Conservation (phyloP, 1,139 yeast species). For the Meyerozyma guilliermondii region DNA sequence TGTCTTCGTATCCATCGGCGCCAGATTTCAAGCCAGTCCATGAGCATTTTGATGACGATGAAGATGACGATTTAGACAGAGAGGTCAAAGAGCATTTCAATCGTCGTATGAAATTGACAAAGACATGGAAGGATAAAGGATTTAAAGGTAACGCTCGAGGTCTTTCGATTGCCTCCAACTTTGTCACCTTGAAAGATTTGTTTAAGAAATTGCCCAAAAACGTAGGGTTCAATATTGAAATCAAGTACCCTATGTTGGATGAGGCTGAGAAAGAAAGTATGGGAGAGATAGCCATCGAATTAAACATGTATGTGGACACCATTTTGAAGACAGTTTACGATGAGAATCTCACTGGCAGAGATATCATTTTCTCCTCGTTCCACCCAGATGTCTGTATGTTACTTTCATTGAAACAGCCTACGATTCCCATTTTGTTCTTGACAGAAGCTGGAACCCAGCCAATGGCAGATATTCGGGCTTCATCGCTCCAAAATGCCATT, state of each 20-base stretch:
- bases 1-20: constrained; percentile 34
- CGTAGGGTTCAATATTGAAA: constrained; percentile 92
- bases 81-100: constrained; percentile 38
- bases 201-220: constrained; percentile 74
- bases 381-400: constrained; percentile 90
- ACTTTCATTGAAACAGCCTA: constrained; percentile 87
- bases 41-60: constrained; percentile 12
- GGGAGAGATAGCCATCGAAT: constrained; percentile 79
- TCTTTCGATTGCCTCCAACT: constrained; percentile 82
- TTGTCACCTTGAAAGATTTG: constrained; percentile 82
- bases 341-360: constrained; percentile 67
- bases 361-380: constrained; percentile 86
- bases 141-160: constrained; percentile 93
- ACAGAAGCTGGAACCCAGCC: constrained; percentile 80
- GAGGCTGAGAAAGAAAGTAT: constrained; percentile 87
- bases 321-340: constrained; percentile 79
- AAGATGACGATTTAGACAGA: constrained; percentile 32
- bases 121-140: constrained; percentile 81
- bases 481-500: constrained; percentile 85
- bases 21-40: constrained; percentile 16
- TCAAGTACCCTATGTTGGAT: constrained; percentile 93
- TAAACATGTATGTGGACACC: constrained; percentile 84
- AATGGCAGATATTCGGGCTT: constrained; percentile 89
- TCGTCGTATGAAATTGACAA: constrained; percentile 78
- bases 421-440: constrained; percentile 81